Conservation (phyloP, 2,329 filamentous ascomycete genomes). For the Lecanosticta acicola region DNA sequence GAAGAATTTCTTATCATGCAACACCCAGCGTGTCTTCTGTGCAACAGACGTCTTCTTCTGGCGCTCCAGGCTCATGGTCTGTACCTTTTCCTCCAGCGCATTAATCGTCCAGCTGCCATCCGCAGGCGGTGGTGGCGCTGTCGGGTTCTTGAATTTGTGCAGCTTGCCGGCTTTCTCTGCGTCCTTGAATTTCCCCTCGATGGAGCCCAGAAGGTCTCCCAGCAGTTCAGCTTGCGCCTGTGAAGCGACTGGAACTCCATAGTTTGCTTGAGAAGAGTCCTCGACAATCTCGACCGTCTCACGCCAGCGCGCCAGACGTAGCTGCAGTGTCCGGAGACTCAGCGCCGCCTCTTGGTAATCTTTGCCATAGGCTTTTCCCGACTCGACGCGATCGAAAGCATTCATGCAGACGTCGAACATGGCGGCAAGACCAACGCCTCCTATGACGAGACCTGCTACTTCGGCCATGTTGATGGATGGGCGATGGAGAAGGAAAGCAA, state of each 20-base stretch:
- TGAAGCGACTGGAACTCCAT: background rate
- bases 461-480: slow-evolving; percentile 4
- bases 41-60: slow-evolving; percentile 1
- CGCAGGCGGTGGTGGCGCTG: background rate
- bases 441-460: slow-evolving; percentile 17
- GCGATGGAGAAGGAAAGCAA: too few relatives aligned
- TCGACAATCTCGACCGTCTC: slow-evolving; percentile 5
- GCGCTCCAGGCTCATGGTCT: background rate
- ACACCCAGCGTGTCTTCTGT: slow-evolving; percentile 9
- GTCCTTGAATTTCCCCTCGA: slow-evolving; percentile 4
- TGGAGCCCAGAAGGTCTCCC: slow-evolving; percentile 5
- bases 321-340: slow-evolving; percentile 9
- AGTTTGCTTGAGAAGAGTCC: background rate
- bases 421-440: slow-evolving; percentile 34
- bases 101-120: background rate
- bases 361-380: slow-evolving; percentile 32
- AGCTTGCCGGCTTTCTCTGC: slow-evolving; percentile 1
- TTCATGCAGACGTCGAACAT: slow-evolving; percentile 38
- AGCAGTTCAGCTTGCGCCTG: slow-evolving; percentile 1
- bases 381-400: slow-evolving; percentile 40
- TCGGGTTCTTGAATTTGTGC: background rate
- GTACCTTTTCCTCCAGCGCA: background rate
- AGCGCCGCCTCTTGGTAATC: slow-evolving; percentile 35
- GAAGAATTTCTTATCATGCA: slow-evolving; percentile 12
- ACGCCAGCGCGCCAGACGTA: slow-evolving; percentile 14